Evolutionary conservation across 129 eudicot species (phyloP), one percentile per base, ranked within the genome.

Genomic region (Rutidosis leptorrhynchoides): DNA sequence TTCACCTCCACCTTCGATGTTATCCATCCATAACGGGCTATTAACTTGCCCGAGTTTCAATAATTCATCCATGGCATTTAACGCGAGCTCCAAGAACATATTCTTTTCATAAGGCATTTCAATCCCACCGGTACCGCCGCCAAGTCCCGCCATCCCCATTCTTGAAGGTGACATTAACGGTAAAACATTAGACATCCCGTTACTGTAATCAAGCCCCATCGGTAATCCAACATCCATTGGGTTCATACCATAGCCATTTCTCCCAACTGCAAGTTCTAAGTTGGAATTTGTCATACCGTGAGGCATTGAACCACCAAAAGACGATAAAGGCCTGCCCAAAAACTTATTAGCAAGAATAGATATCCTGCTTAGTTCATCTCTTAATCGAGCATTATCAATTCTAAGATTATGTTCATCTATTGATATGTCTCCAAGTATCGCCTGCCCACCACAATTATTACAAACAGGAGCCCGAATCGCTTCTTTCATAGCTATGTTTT

Each of bases 11-110:
- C 83, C 85, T 46, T 84, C 89, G 54, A 74, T 33, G 76, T 78
- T 81, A 35, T 76, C 77, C 25, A 82, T 45, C 95, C 97, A 90
- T 4, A 86, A 69, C 10, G 92, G 95, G 64, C 71, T 76, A 82
- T 80, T 85, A 45, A 68, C 67, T 52, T 90, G 95, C 17, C 85
- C 86, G 35, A 90, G 78, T 74, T 85, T 87, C 72, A 90, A 32
- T 32, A 90, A 70, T 62, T 90, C 95, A 35, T 87, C 87, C 97
- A 90, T 84, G 12, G 95, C 97, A 67, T 66, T 81, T 60, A 81
- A 29, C 11, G 95, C 95, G 32, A 84, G 89, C 30, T 84, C 85
- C 14, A 84, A 60, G 73, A 84, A 74, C 65, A 82, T 19, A 6
- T 87, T 73, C 75, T 87, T 90, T 51, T 89, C 95, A 45, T 74